Conservation (phyloP, 345 rosid species). For the Ceriops tagal region DNA sequence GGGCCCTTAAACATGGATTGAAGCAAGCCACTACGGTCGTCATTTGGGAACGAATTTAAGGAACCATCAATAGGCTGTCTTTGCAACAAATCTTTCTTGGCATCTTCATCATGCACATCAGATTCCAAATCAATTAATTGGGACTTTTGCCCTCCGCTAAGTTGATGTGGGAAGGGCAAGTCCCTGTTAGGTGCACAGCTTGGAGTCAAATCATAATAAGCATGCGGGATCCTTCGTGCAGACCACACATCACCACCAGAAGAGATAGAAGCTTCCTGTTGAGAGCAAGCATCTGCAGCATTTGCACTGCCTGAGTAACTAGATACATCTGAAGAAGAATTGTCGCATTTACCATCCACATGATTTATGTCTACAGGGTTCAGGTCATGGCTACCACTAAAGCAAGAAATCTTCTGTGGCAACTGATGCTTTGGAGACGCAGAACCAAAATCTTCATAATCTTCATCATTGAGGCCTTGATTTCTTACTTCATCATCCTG, state of each 20-base stretch:
- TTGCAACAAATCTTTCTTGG: constrained; percentile 44
- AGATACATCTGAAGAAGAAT: constrained; percentile 35
- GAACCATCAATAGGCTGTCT: constrained; percentile 47
- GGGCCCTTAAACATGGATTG: constrained; percentile 75
- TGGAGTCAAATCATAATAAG: constrained; percentile 43
- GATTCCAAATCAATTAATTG: constrained; percentile 56
- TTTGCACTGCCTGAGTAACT: constrained; percentile 33
- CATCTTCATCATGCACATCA: constrained; percentile 40
- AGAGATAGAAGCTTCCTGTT: constrained; percentile 44
- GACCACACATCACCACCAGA: constrained; percentile 55
- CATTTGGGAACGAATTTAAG: constrained; percentile 54
- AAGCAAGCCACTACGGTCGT: constrained; percentile 69
- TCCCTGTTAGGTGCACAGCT: constrained; percentile 44
- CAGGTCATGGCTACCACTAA: constrained; percentile 28
- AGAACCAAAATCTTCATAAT: constrained; percentile 33
- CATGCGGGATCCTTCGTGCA: constrained; percentile 37
- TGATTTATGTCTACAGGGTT: constrained; percentile 30
- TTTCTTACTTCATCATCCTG: constrained; percentile 31
- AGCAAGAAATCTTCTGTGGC: constrained; percentile 36
- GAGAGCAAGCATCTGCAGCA: constrained; percentile 33
- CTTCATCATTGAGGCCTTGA: constrained; percentile 20
- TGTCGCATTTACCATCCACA: constrained; percentile 37
- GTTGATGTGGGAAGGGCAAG: constrained; percentile 45
- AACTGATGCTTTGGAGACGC: constrained; percentile 30
- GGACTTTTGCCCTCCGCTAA: constrained; percentile 37